Evolutionary conservation across 1,139 yeast genomes (phyloP), one percentile per base, ranked within the genome.

Genomic region (Groenewaldozyma sp.): DNA sequence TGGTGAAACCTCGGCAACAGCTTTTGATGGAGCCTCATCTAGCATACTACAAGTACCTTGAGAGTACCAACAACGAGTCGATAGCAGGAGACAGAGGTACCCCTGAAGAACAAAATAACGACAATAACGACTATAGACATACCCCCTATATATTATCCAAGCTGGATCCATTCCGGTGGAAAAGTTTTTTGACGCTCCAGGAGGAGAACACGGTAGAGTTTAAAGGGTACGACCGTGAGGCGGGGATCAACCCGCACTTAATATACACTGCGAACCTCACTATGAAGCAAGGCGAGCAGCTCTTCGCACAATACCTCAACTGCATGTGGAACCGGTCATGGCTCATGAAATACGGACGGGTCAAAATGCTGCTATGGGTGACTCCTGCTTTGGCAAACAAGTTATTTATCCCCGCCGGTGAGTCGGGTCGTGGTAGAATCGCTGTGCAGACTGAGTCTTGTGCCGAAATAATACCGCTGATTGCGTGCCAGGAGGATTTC

Each of bases 321-420:
- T 82, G 94, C 56, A 65, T 80, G 33, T 76, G 74, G 1, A 71
- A 79, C 55, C 68, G 72, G 37, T 82, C 82, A 52, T 84, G 95
- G 95, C 58, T 83, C 13, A 82, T 78, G 49, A 66, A 68, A 47
- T 82, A 71, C 55, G 95, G 95, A 0, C 67, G 82, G 39, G 86
- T 82, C 1, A 64, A 82, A 43, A 74, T 82, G 78, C 60, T 84
- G 14, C 54, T 82, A 24, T 71, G 83, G 71, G 65, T 76, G 9
- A 74, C 78, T 2, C 74, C 75, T 18, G 43, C 60, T 1, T 71
- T 82, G 0, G 88, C 88, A 1, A 63, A 60, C 43, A 82, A 82
- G 56, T 65, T 82, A 34, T 55, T 78, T 41, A 73, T 83, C 0
- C 67, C 64, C 0, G 67, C 74, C 0, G 69, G 72, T 1, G 64